Evolutionary conservation across 2,329 filamentous ascomycete genomes (phyloP), one percentile per base, ranked within the genome.

Genomic region (Colletotrichum destructivum): DNA sequence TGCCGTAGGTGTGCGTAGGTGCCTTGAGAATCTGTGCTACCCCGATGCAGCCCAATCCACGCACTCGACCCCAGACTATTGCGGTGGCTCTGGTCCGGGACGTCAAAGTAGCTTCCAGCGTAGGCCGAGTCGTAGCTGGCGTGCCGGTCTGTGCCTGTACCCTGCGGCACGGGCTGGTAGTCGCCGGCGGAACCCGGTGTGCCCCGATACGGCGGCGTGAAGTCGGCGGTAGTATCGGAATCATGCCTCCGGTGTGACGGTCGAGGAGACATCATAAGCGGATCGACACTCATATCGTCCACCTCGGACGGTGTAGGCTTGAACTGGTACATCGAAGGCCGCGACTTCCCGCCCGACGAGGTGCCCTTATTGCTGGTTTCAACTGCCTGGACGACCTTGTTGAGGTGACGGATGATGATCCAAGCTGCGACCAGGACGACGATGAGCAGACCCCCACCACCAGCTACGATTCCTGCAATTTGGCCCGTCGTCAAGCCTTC

Each of bases 391-490:
- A 85, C 82, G 23, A 87, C 84, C 52, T 80, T 83, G 69, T 83
- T 88, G 18, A 90, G 82, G 12, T 84, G 85, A 1, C 85, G 82
- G 56, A 90, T 81, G 57, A 90, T 84, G 60, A 88, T 78, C 71
- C 82, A 85, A 2, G 87, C 81, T 0, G 83, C 83, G 2, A 83
- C 79, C 7, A 90, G 49, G 13, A 89, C 81, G 35, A 85, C 79
- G 1, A 88, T 66, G 2, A 90, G 79, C 13, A 90, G 76, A 0
- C 81, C 82, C 3, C 87, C 79, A 15, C 84, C 85, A 1, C 87
- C 88, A 2, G 83, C 86, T 44, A 90, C 82, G 26, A 90, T 88
- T 2, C 88, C 89, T 3, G 85, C 88, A 2, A 90, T 79, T 35
- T 85, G 81, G 1, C 78, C 81, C 0, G 75, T 78, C 7, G 83